Conservation (phyloP, 164 flowering plant species). For the Vitis rotundifolia region DNA sequence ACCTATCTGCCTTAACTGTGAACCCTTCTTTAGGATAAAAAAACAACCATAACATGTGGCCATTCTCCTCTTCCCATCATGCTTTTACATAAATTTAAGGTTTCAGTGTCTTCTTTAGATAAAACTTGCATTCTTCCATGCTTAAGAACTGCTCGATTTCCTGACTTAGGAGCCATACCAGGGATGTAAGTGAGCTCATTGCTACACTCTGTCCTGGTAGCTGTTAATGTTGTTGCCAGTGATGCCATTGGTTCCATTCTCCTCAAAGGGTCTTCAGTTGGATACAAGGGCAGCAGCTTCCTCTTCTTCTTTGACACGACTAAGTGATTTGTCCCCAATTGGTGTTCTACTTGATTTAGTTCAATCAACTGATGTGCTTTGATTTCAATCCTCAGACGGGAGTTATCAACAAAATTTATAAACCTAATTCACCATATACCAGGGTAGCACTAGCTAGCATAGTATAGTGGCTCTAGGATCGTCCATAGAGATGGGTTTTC, state of each 20-base stretch:
- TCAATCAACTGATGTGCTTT: too few relatives aligned
- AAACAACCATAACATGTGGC: conserved; percentile 86
- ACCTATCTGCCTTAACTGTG: conserved; percentile 86
- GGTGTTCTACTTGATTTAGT: too few relatives aligned
- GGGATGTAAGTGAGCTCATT: conserved; percentile 73
- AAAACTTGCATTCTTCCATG: conserved; percentile 90
- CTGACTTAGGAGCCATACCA: conserved; percentile 84
- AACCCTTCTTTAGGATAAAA: conserved; percentile 93
- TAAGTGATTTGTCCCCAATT: too few relatives aligned
- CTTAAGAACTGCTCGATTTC: conserved; percentile 65
- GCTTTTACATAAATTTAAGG: conserved; percentile 65
- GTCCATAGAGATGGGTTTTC: too few relatives aligned
- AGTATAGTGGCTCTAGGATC: too few relatives aligned
- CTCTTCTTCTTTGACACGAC: conserved; percentile 69
- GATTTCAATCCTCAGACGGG: too few relatives aligned
- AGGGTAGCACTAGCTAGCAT: too few relatives aligned
- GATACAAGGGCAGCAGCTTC: conserved; percentile 68
- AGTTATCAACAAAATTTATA: too few relatives aligned
- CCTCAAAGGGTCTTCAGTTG: conserved; percentile 60
- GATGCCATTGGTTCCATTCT: conserved; percentile 88
- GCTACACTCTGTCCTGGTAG: conserved; percentile 64
- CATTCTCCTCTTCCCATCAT: conserved; percentile 93
- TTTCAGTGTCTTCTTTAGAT: conserved; percentile 68
- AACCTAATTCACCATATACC: too few relatives aligned
- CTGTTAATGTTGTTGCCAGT: conserved; percentile 75